A percentile compares a stretch with the other conserved stretches of the same genome.
Conservation (phyloP, 2,329 filamentous ascomycete genomes). For the Bipolaris zeicola region DNA sequence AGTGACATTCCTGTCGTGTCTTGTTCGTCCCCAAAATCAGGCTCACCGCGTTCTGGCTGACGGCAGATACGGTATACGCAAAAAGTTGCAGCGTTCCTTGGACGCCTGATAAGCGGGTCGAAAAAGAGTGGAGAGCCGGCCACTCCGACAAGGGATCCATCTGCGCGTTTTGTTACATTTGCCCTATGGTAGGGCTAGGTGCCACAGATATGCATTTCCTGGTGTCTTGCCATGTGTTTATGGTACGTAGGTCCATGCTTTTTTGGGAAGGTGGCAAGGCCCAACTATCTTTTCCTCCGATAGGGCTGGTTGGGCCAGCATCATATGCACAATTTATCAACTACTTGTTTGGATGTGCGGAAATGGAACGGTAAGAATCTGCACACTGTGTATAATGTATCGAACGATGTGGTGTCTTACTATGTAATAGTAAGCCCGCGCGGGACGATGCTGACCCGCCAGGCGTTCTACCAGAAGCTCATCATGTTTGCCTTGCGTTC, state of each 20-base stretch:
- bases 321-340: background rate
- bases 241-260: background rate
- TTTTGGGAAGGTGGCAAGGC: too few species aligned
- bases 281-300: too few species aligned
- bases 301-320: background rate
- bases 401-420: background rate
- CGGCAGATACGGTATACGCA: background rate
- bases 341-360: background rate
- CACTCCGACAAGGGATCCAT: background rate
- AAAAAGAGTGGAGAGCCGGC: conserved; percentile 10
- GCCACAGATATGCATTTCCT: background rate
- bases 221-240: background rate
- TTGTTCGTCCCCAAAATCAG: background rate
- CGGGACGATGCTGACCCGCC: conserved; percentile 8
- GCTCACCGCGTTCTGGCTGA: conserved; percentile 5
- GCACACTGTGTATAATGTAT: background rate
- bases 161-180: background rate
- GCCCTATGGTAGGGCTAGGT: conserved; percentile 1
- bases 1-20: background rate
- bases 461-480: conserved; percentile 1
- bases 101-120: conserved; percentile 4
- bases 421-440: background rate
- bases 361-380: too few species aligned
- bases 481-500: background rate
- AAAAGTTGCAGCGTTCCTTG: conserved; percentile 2